A percentile compares a stretch with the other conserved stretches of the same genome.
Conservation (phyloP, 2,329 filamentous ascomycete genomes). For the Bimuria novae-zelandiae region DNA sequence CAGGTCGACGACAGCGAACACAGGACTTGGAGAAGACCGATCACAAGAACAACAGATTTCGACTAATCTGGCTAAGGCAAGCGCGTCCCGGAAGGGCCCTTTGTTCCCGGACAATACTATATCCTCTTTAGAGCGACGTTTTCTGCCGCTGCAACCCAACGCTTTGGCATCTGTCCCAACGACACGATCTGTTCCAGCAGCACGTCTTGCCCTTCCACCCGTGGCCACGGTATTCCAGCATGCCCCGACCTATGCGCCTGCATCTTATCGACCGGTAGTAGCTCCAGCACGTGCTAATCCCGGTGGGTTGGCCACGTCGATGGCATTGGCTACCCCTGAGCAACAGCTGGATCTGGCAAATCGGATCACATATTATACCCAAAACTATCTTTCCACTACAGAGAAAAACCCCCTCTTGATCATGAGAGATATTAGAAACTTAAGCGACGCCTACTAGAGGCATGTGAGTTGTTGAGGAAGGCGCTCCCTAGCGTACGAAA, state of each 20-base stretch:
- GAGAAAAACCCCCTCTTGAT: neutral
- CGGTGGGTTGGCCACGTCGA: neutral
- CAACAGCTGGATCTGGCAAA: neutral
- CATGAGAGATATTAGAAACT: neutral
- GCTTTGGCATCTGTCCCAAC: neutral
- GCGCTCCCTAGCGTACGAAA: too few species aligned
- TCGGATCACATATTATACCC: neutral
- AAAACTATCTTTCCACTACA: neutral
- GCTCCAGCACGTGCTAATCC: neutral
- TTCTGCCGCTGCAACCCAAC: neutral
- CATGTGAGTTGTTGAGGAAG: too few species aligned
- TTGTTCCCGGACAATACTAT: too few species aligned
- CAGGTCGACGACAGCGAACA: too few species aligned
- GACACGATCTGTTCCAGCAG: neutral
- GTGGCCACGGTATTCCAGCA: neutral
- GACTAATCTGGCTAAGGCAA: neutral
- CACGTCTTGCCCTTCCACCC: neutral
- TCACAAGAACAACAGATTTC: neutral
- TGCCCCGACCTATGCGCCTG: neutral
- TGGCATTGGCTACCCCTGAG: neutral
- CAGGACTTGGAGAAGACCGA: neutral
- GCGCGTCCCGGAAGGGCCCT: neutral
- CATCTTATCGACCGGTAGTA: neutral
- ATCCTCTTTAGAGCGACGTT: neutral
- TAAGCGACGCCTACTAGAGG: neutral